These are phyloP conservation scores for Saccharomycopsis olivae DNA, from an alignment of 805 yeast species.

Conservation along the genomic window DNA sequence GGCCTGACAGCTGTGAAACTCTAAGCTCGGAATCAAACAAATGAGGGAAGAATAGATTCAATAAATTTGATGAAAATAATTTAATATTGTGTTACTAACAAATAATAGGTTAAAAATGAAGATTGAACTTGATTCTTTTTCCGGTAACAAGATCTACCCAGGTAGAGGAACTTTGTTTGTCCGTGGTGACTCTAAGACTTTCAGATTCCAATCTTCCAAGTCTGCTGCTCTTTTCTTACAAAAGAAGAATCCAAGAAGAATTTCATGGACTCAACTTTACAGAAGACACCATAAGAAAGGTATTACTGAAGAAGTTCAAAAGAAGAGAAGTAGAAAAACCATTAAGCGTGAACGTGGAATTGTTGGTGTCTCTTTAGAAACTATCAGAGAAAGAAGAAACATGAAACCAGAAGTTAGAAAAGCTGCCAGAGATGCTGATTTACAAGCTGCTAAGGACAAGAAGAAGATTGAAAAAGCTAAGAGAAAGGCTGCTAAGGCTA, in stretches of 20 bases:
- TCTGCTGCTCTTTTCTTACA: slow-evolving; percentile 97
- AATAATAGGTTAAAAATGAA: slow-evolving; percentile 45
- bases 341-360: slow-evolving; percentile 98
- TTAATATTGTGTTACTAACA: too few species aligned
- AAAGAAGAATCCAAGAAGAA: slow-evolving; percentile 99
- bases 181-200: slow-evolving; percentile 99
- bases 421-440: slow-evolving; percentile 61
- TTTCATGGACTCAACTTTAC: slow-evolving; percentile 98
- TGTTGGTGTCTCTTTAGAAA: slow-evolving; percentile 98
- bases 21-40: too few species aligned
- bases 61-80: too few species aligned
- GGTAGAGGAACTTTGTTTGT: slow-evolving; percentile 99
- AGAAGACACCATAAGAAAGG: slow-evolving; percentile 99
- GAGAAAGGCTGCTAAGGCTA: slow-evolving; percentile 92
- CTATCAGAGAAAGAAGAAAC: slow-evolving; percentile 95
- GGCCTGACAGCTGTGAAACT: too few species aligned
- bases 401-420: slow-evolving; percentile 73
- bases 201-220: slow-evolving; percentile 98
- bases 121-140: slow-evolving; percentile 99
- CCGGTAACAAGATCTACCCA: slow-evolving; percentile 99
- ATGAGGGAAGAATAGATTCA: too few species aligned
- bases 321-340: slow-evolving; percentile 95
- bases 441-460: slow-evolving; percentile 73
- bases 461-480: slow-evolving; percentile 87
- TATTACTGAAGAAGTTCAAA: slow-evolving; percentile 94